Base-by-base conservation (phyloP, 176 grass and related monocot genomes). In the Rhynchospora breviuscula region DNA sequence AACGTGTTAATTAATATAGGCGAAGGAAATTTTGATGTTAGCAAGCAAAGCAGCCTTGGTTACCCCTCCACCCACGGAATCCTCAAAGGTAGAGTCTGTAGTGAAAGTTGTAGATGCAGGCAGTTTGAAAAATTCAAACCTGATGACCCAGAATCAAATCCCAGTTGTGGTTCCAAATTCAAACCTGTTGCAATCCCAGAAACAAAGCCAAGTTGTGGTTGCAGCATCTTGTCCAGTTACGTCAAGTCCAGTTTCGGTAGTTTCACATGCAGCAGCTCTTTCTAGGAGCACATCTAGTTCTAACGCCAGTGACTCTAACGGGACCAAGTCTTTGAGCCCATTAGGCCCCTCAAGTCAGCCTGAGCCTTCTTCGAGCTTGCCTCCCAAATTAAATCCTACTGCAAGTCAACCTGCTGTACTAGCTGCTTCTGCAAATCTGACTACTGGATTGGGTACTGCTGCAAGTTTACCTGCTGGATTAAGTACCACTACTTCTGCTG, bases 21-120 rank as follows among this genome's bases (percentile, higher is more conserved):
- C 88, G 69, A 91, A 93, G 86, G 96, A 90, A 69, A 87, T 99
- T 72, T 90, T 99, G 93, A 88, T 90, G 47, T 75, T 95, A 58
- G 96, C 96, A 19, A 92, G 88, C 80, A 86, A 91, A 81, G 89
- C 86, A 83, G 93, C 17, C 8, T 17, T 89, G 58, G 62, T 88
- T 85, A 72, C 85, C 18, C 78, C 13, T 62, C 43, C 90, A 63
- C 54, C 80, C 62, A 45, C 57, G 15, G 69, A 80, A 66, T 15
- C 75, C 68, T 58, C 53, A 23, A 88, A 78, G 63, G 80, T 85
- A 35, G 89, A 97, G 10, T 9, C 83, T 63, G 64, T 83, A 7
- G 68, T 68, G 5, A 91, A 99, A 89, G 25, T 86, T 5, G 26
- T 68, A 15, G 86, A 70, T 29, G 61, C 84, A 61, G 91, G 89